Percentiles rank a stretch among this genome's conserved stretches.
Evolutionary conservation across 306 rosid genomes (phyloP).

Genomic region (Prunus fruticosa): DNA sequence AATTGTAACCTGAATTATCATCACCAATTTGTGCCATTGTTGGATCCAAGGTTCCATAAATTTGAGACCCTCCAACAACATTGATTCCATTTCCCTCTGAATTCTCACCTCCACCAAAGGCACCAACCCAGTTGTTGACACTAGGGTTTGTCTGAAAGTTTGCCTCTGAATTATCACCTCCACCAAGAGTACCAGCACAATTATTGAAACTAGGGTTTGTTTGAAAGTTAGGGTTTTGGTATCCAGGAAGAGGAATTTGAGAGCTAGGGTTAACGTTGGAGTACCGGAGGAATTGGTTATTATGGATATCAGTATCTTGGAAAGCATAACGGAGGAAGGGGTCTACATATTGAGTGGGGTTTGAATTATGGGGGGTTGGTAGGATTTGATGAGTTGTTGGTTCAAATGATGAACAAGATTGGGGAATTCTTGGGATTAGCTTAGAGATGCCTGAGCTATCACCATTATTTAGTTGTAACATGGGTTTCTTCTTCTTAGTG

Average conservation of each 20-base stretch:
- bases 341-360: neutral
- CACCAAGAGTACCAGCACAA: neutral
- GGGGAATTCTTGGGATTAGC: neutral
- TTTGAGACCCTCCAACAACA: neutral
- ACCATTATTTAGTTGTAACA: neutral
- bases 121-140: neutral
- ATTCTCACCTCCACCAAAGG: neutral
- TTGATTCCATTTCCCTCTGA: neutral
- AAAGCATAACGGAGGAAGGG: neutral
- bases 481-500: neutral
- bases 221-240: neutral
- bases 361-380: neutral
- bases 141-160: neutral
- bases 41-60: too few species aligned
- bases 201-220: neutral
- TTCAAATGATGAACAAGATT: neutral
- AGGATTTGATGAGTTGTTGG: neutral
- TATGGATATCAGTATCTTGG: neutral
- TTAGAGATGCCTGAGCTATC: neutral
- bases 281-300: neutral
- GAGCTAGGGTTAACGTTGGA: conserved; percentile 2
- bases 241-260: neutral
- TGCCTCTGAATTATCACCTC: neutral
- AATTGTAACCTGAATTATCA: too few species aligned
- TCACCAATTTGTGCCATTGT: too few species aligned